These are phyloP conservation scores for Trametes cinnabarina DNA, from an alignment of 768 basidiomycete species.

Conservation along the genomic window DNA sequence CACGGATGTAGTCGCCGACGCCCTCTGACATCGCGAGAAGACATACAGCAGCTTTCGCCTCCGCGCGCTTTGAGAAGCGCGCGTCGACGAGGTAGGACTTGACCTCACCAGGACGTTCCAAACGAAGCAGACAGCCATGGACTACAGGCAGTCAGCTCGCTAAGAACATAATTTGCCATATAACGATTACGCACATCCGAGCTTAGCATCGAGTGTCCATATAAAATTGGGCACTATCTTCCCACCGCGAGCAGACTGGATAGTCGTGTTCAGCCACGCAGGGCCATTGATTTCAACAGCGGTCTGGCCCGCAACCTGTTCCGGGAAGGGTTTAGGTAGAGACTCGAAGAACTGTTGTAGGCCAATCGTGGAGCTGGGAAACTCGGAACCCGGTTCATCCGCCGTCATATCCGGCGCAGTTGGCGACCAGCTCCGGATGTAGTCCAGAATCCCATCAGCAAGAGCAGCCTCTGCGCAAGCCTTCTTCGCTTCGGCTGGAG, in stretches of 20 bases:
- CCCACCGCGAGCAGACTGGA: constrained; percentile 54
- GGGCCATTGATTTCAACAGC: constrained; percentile 54
- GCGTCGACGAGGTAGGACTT: constrained; percentile 64
- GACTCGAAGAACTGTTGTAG: constrained; percentile 63
- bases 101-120: constrained; percentile 51
- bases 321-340: constrained; percentile 63
- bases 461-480: constrained; percentile 57
- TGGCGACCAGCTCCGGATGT: constrained; percentile 46
- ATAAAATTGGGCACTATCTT: constrained; percentile 43
- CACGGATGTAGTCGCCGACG: constrained; percentile 54
- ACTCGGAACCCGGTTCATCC: constrained; percentile 8
- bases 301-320: constrained; percentile 44
- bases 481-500: constrained; percentile 43
- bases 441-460: constrained; percentile 53
- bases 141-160: constrained; percentile 34
- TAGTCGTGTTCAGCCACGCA: constrained; percentile 48
- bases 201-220: constrained; percentile 41
- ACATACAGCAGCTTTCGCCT: constrained; percentile 70
- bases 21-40: constrained; percentile 65
- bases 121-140: constrained; percentile 61
- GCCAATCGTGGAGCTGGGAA: constrained; percentile 30
- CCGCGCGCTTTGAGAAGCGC: constrained; percentile 54
- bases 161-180: neutral
- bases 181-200: constrained; percentile 42
- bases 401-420: constrained; percentile 33